phyloP scores from a whole-genome alignment of 1,284 basidiomycete species.

The Violaceomyces palustris region DNA sequence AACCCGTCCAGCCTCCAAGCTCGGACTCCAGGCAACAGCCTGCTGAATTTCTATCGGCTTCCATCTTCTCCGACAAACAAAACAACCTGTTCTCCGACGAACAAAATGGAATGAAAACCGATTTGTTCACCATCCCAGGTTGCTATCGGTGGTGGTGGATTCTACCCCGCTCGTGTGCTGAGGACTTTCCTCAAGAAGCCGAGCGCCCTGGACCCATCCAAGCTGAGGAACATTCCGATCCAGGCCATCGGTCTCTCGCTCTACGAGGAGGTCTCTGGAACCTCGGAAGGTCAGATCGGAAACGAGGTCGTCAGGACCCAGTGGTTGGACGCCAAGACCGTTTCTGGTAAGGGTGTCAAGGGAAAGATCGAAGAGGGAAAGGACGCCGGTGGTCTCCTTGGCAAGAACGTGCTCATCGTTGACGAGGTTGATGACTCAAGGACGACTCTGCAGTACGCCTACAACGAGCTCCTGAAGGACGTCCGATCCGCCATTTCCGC shows the following conservation, averaged over 20 bases:
- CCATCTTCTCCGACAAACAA: no score
- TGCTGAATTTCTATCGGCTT: no score
- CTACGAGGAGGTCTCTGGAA: constrained; percentile 49
- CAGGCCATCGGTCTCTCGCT: constrained; percentile 51
- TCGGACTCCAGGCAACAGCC: no score
- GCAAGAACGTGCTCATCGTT: constrained; percentile 52
- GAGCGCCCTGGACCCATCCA: constrained; percentile 30
- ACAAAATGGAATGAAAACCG: no score
- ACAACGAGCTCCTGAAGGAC: constrained; percentile 50
- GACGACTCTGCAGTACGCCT: constrained; percentile 51
- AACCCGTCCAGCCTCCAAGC: no score
- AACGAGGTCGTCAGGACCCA: constrained; percentile 50
- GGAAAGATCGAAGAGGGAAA: constrained; percentile 38
- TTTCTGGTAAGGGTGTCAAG: constrained; percentile 17
- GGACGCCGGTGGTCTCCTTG: constrained; percentile 46
- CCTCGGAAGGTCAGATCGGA: constrained; percentile 43
- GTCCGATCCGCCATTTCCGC: constrained; percentile 38
- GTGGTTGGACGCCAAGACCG: constrained; percentile 47
- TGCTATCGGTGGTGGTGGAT: constrained; percentile 50
- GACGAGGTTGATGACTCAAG: constrained; percentile 52
- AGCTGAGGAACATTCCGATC: constrained; percentile 51
- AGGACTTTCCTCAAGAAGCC: constrained; percentile 50
- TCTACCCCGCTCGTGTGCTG: constrained; percentile 50
- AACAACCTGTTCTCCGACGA: no score
- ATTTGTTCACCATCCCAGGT: no score